phyloP scores from a whole-genome alignment of 2,329 filamentous ascomycete genomes.

The Eurotiales sp. region DNA sequence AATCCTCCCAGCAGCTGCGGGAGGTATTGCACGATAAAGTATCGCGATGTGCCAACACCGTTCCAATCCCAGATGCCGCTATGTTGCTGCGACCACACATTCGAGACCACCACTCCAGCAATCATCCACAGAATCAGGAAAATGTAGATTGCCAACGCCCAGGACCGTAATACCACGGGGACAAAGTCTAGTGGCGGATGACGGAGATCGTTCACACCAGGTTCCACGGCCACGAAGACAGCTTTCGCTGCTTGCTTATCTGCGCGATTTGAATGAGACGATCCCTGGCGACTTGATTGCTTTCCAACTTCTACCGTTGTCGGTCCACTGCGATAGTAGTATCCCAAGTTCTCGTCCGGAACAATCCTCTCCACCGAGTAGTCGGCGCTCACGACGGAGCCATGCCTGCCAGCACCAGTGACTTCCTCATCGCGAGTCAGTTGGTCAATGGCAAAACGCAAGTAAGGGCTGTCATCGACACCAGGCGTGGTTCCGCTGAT shows the following conservation, averaged over 20 bases:
- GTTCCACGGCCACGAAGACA: constrained; percentile 47
- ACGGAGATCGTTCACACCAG: constrained; percentile 38
- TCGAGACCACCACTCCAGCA: constrained; percentile 67
- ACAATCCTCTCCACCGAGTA: constrained; percentile 52
- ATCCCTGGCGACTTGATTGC: constrained; percentile 31
- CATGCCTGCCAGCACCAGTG: constrained; percentile 50
- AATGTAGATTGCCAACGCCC: constrained; percentile 60
- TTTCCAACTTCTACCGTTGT: constrained; percentile 23
- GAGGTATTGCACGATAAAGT: constrained; percentile 82
- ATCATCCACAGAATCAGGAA: constrained; percentile 66
- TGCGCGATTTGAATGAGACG: constrained; percentile 22
- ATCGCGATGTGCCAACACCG: constrained; percentile 66
- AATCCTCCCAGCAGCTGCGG: constrained; percentile 71
- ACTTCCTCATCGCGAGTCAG: constrained; percentile 71
- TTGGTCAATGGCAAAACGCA: constrained; percentile 85
- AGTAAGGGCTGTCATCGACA: constrained; percentile 79
- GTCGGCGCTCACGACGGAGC: constrained; percentile 39
- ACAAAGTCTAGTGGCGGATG: constrained; percentile 62
- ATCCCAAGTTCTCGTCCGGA: constrained; percentile 44
- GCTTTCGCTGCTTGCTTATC: constrained; percentile 30
- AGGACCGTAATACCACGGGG: constrained; percentile 66
- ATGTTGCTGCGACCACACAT: constrained; percentile 61
- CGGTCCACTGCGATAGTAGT: constrained; percentile 33
- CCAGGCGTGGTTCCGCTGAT: constrained; percentile 62
- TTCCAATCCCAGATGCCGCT: constrained; percentile 66